phyloP scores from a whole-genome alignment of 2,329 filamentous ascomycete genomes.

The Teratosphaeria destructans region DNA sequence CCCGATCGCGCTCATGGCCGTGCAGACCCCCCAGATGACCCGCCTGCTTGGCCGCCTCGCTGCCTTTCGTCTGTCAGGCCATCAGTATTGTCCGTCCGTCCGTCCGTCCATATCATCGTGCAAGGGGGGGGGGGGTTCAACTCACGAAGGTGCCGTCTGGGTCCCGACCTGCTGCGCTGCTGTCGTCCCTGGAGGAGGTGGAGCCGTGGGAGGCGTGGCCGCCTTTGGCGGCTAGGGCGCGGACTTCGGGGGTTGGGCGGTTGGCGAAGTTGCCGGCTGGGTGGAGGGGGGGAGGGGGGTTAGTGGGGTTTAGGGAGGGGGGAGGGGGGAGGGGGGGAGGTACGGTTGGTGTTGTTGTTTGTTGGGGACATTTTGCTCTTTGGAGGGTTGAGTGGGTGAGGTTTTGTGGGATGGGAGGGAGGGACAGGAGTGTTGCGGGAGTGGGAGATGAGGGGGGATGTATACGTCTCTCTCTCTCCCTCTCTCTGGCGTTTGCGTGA shows the following conservation, averaged over 20 bases:
- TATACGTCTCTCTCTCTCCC: not conserved
- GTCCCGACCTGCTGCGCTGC: constrained; percentile 23
- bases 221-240: constrained; percentile 5
- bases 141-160: constrained; percentile 15
- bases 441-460: not conserved
- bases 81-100: not conserved
- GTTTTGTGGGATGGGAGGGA: not conserved
- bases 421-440: not conserved
- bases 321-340: not conserved
- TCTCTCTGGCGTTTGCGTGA: not conserved
- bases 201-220: constrained; percentile 14
- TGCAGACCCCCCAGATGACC: constrained; percentile 15
- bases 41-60: constrained; percentile 16
- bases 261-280: constrained; percentile 41
- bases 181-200: constrained; percentile 5
- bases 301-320: not conserved
- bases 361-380: not conserved
- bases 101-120: too few species aligned
- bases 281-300: not conserved
- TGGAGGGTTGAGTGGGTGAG: not conserved
- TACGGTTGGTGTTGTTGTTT: not conserved
- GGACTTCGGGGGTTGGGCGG: constrained; percentile 40
- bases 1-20: not conserved
- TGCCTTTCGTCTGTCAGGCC: constrained; percentile 7
- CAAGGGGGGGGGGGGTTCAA: too few species aligned